Evolutionary conservation across 176 grass and related monocot genomes (phyloP).

Genomic region (Carex littledalei): DNA sequence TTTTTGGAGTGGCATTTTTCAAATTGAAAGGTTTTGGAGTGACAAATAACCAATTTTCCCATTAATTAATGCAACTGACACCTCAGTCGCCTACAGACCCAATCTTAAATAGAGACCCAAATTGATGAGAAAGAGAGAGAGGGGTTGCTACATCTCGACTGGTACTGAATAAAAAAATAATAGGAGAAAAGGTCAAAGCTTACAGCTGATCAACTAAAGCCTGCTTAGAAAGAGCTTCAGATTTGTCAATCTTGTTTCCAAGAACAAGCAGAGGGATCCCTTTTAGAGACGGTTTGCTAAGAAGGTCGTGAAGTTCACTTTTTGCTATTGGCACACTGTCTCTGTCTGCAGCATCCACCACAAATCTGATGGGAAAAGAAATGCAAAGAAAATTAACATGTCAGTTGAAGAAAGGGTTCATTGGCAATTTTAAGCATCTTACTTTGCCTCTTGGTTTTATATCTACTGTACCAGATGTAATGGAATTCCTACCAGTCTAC

Average conservation of each 20-base stretch:
- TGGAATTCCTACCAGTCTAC: not conserved
- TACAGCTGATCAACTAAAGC: slow-evolving; percentile 89
- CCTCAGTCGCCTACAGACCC: not conserved
- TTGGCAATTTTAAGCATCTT: not conserved
- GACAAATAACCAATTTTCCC: too few relatives aligned
- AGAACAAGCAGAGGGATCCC: slow-evolving; percentile 92
- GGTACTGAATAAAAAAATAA: not conserved
- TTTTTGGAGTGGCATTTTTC: too few relatives aligned
- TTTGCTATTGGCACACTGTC: slow-evolving; percentile 84
- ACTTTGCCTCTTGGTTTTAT: not conserved
- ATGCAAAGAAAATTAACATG: not conserved
- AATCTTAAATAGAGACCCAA: not conserved
- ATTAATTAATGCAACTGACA: too few relatives aligned
- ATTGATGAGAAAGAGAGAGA: not conserved
- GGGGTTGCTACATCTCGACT: not conserved
- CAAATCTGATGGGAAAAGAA: slow-evolving; percentile 39
- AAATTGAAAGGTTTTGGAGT: too few relatives aligned
- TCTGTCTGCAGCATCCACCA: slow-evolving; percentile 87
- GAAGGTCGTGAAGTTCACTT: slow-evolving; percentile 90
- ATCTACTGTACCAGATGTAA: not conserved
- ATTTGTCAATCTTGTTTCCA: slow-evolving; percentile 98
- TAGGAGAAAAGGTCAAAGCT: slow-evolving; percentile 27
- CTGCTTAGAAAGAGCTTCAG: slow-evolving; percentile 82
- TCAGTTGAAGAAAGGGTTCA: not conserved
- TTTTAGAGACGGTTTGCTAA: slow-evolving; percentile 74